Evolutionary conservation across 331 rosid genomes (phyloP), one percentile per base, ranked within the genome.

Genomic region (Pyracantha coccinea): DNA sequence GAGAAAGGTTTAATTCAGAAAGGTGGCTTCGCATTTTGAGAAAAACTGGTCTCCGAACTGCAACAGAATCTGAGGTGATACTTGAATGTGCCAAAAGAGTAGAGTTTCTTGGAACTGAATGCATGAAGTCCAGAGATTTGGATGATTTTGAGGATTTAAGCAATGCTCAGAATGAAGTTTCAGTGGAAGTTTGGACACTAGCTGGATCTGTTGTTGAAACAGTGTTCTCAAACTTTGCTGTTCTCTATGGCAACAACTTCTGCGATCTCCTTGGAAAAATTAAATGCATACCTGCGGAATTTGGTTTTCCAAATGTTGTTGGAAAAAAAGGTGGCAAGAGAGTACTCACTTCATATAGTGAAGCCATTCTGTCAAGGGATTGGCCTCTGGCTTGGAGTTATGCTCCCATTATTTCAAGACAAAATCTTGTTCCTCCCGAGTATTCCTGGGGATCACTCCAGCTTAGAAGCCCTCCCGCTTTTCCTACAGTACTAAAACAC

Each of bases 361-460:
- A 90, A 82, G 96, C 93, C 66, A 92, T 94, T 79, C 74, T 92
- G 78, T 83, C 84, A 41, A 94, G 87, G 83, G 99, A 94, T 79
- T 92, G 99, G 99, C 93, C 96, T 68, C 83, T 94, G 72, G 99
- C 92, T 75, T 94, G 99, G 99, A 94, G 96, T 81, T 88, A 88
- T 83, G 85, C 91, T 85, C 96, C 99, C 75, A 94, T 94, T 83
- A 88, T 94, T 61, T 86, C 91, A 23, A 88, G 71, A 77, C 94
- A 86, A 82, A 83, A 83, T 50, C 65, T 78, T 78, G 82, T 85
- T 75, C 99, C 97, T 80, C 99, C 99, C 0, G 95, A 92, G 81
- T 94, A 91, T 82, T 79, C 99, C 44, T 94, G 99, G 99, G 93
- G 89, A 67, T 88, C 92, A 61, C 92, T 94, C 79, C 86, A 90